These are phyloP conservation scores for Mycena pura DNA, from an alignment of 768 basidiomycete genomes.

Conservation along the genomic window DNA sequence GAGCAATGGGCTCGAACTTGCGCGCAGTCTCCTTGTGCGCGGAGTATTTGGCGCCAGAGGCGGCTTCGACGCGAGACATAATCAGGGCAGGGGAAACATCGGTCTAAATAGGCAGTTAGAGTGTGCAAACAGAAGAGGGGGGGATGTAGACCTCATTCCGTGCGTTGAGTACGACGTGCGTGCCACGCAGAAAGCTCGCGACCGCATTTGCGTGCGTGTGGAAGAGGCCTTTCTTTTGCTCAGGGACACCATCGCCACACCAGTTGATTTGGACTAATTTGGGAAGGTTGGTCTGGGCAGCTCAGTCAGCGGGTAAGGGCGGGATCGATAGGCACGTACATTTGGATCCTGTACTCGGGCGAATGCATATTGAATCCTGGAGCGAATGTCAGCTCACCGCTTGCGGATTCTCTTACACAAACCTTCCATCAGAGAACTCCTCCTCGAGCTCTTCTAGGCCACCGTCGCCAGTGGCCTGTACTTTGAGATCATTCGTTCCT, in stretches of 20 bases:
- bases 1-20: slow-evolving; percentile 79
- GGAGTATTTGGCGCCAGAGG: slow-evolving; percentile 91
- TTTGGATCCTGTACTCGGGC: slow-evolving; percentile 84
- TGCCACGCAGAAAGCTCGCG: slow-evolving; percentile 78
- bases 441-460: slow-evolving; percentile 91
- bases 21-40: slow-evolving; percentile 79
- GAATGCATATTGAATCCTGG: slow-evolving; percentile 94
- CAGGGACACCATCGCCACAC: slow-evolving; percentile 98
- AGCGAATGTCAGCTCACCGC: slow-evolving; percentile 18
- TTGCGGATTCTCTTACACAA: slow-evolving; percentile 6
- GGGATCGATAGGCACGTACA: slow-evolving; percentile 49
- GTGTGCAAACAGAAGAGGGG: not conserved
- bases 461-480: slow-evolving; percentile 85
- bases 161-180: slow-evolving; percentile 87
- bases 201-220: slow-evolving; percentile 86
- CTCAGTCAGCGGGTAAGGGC: not conserved
- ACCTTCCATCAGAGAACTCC: slow-evolving; percentile 95
- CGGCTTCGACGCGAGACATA: slow-evolving; percentile 86
- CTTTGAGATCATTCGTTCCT: slow-evolving; percentile 85
- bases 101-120: slow-evolving; percentile 48
- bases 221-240: slow-evolving; percentile 90
- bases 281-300: slow-evolving; percentile 71
- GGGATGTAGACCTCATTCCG: slow-evolving; percentile 73
- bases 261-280: slow-evolving; percentile 97
- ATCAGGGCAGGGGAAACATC: slow-evolving; percentile 84